phyloP scores from a whole-genome alignment of 1,284 basidiomycete genomes.

The Pyrrhoderma noxium region DNA sequence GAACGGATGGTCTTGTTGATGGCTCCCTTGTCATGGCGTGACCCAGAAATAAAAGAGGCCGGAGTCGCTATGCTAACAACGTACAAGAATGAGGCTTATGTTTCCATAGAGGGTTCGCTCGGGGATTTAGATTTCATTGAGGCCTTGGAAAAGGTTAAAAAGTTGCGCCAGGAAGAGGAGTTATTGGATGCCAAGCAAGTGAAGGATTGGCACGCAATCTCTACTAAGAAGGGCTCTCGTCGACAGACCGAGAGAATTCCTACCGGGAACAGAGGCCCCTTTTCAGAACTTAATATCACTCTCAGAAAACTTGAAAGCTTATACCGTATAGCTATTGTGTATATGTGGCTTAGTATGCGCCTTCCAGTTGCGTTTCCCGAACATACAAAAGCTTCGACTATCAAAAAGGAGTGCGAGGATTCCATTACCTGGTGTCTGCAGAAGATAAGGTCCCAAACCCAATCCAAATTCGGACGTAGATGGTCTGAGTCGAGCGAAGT shows the following conservation, averaged over 20 bases:
- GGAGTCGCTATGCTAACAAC: constrained; percentile 23
- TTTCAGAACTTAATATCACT: constrained; percentile 22
- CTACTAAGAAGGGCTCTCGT: not conserved
- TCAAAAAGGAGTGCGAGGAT: constrained; percentile 64
- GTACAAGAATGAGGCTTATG: constrained; percentile 22
- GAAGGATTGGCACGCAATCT: not conserved
- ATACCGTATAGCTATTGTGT: constrained; percentile 77
- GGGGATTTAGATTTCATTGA: constrained; percentile 16
- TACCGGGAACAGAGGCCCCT: not conserved
- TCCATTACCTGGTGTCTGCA: constrained; percentile 63
- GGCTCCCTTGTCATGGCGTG: constrained; percentile 25
- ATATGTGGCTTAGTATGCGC: constrained; percentile 86
- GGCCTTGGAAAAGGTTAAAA: constrained; percentile 21
- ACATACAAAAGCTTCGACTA: constrained; percentile 38
- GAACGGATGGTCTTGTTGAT: constrained; percentile 24
- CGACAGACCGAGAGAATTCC: not conserved
- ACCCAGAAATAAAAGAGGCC: constrained; percentile 21
- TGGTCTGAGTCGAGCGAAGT: too few species aligned
- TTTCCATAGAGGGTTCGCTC: constrained; percentile 20
- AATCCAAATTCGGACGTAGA: too few species aligned
- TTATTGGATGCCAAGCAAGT: too few species aligned
- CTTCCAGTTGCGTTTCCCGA: constrained; percentile 68
- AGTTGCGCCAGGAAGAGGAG: constrained; percentile 19
- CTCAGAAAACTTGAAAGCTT: constrained; percentile 64
- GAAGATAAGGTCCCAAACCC: constrained; percentile 22